Base-by-base conservation (phyloP, 495 filamentous ascomycete genomes). In the Hypoxylon fuscum region DNA sequence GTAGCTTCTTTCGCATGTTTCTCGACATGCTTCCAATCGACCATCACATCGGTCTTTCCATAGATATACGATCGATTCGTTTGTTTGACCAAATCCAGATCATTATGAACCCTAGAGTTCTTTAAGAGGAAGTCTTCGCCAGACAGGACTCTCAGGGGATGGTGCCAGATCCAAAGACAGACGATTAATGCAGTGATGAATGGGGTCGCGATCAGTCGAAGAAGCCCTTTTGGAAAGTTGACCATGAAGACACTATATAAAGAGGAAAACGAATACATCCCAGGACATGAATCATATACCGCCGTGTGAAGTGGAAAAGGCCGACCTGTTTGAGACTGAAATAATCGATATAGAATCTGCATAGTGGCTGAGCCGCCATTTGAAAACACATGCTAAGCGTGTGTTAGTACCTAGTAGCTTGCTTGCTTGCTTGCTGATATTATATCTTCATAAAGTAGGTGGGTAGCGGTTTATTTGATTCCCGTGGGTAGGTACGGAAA, bases 51-150 rank as follows among this genome's bases (percentile, higher is more conserved):
- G 15, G 49, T 68, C 31, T 62, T 58, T 12, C 75, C 68, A 40
- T 81, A 82, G 1, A 81, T 58, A 55, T 81, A 82, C 15, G 71
- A 62, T 14, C 79, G 61, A 2, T 74, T 62, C 5, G 68, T 72
- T 61, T 81, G 77, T 18, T 47, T 68, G 20, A 57, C 62, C 18
- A 67, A 35, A 8, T 31, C 62, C 0, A 44, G 15, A 15, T 75
- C 70, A 31, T 81, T 78, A 7, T 77, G 69, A 35, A 55, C 59
- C 23, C 43, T 63, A 18, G 59, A 63, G 15, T 69, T 56, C 34
- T 21, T 35, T 7, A 47, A 60, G 23, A 79, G 38, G 25, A 71
- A 64, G 6, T 74, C 71, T 7, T 69, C 66, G 40, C 70, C 70
- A 2, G 58, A 38, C 7, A 72, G 18, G 1, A 63, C 43, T n/a